These are phyloP conservation scores for Alternaria longipes DNA, from an alignment of 2,329 filamentous ascomycete species.

Conservation along the genomic window DNA sequence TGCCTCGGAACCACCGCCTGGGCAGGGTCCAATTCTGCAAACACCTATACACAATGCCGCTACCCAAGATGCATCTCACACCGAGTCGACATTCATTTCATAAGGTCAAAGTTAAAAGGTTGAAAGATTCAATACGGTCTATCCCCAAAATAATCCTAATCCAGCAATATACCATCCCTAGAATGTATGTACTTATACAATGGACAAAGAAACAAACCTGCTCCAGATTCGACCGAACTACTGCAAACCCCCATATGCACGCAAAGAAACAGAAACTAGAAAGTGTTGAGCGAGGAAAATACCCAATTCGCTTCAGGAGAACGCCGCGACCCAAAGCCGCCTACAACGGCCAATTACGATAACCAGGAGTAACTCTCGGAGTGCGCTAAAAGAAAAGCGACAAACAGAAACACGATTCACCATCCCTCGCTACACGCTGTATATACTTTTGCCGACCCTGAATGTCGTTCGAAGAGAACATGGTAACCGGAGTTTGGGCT, in stretches of 20 bases:
- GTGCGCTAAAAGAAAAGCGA: neutral
- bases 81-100: neutral
- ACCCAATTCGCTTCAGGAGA: conserved; percentile 10
- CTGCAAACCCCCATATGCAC: conserved; percentile 24
- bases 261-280: conserved; percentile 13
- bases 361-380: conserved; percentile 5
- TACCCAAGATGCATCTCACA: neutral
- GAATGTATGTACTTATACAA: conserved; percentile 27
- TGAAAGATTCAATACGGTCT: conserved; percentile 16
- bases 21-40: conserved; percentile 13
- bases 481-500: conserved; percentile 4
- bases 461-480: neutral
- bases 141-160: conserved; percentile 15
- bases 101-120: neutral
- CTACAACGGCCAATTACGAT: conserved; percentile 11
- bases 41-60: conserved; percentile 13
- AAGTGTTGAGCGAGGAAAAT: conserved; percentile 8
- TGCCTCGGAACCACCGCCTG: conserved; percentile 13
- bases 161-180: conserved; percentile 10
- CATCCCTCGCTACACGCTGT: neutral
- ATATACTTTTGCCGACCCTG: conserved; percentile 6
- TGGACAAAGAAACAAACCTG: conserved; percentile 13
- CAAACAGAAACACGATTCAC: neutral
- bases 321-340: conserved; percentile 12
- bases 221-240: conserved; percentile 6